Percentiles rank a stretch among this genome's conserved stretches.
Conservation (phyloP, 2,329 filamentous ascomycete species). For the Penicillium sp. region DNA sequence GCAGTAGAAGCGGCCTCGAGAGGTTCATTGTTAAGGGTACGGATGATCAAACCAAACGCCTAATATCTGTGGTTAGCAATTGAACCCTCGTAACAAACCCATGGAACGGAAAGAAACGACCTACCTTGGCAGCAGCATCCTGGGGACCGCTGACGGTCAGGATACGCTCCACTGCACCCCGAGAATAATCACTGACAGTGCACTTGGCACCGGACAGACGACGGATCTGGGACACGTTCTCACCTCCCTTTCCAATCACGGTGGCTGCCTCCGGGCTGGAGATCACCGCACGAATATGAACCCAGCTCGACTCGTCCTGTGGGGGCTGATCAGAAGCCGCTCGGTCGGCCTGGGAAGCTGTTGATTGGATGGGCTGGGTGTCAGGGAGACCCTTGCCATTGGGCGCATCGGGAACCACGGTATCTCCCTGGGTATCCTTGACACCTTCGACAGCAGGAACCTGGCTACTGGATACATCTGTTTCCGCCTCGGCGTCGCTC, state of each 20-base stretch:
- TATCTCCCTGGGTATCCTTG: constrained; percentile 59
- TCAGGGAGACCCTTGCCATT: constrained; percentile 53
- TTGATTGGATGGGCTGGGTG: constrained; percentile 59
- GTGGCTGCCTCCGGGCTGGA: constrained; percentile 96
- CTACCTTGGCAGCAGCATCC: constrained; percentile 92
- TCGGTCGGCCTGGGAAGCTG: constrained; percentile 53
- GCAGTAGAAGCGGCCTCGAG: constrained; percentile 82
- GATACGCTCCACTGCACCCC: constrained; percentile 95
- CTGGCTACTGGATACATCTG: constrained; percentile 28
- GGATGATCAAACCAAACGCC: constrained; percentile 97
- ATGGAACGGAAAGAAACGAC: constrained; percentile 27
- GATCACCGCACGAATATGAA: constrained; percentile 94
- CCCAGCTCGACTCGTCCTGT: constrained; percentile 92
- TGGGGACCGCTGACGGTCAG: constrained; percentile 95
- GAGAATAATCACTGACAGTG: constrained; percentile 97
- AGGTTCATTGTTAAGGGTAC: constrained; percentile 95
- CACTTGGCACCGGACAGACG: constrained; percentile 95
- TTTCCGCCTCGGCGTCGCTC: constrained; percentile 49
- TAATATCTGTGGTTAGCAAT: constrained; percentile 37
- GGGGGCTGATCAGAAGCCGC: constrained; percentile 47
- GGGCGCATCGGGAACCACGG: constrained; percentile 63
- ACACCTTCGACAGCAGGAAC: constrained; percentile 15
- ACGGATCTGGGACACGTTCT: constrained; percentile 96
- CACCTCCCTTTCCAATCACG: constrained; percentile 96
- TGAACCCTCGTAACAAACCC: not conserved